Percentiles rank a stretch among this genome's conserved stretches.
Conservation (phyloP, 169 alveolate species). For the Eimeria necatrix region DNA sequence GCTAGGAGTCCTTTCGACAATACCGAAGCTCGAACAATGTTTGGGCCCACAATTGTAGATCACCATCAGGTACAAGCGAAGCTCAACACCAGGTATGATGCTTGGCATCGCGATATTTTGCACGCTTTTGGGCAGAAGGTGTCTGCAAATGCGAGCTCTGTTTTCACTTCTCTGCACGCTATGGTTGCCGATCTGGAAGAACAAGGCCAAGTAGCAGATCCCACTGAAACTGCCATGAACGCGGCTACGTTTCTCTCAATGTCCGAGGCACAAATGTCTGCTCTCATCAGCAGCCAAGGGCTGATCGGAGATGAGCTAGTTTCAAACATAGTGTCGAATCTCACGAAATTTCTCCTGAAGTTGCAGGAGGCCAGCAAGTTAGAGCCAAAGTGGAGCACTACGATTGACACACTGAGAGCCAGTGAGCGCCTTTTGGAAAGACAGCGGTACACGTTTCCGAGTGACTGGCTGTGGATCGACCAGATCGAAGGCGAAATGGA, state of each 20-base stretch:
- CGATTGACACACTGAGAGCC: constrained; percentile 92
- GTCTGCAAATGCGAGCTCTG: constrained; percentile 83
- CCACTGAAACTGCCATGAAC: constrained; percentile 76
- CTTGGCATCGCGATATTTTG: constrained; percentile 97
- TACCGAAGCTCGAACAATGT: constrained; percentile 92
- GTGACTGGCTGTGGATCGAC: constrained; percentile 96
- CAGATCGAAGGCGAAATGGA: constrained; percentile 96
- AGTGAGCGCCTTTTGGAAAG: constrained; percentile 94
- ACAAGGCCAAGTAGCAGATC: constrained; percentile 83
- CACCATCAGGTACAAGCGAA: constrained; percentile 91
- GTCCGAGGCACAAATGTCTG: constrained; percentile 85
- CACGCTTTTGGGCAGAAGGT: constrained; percentile 95
- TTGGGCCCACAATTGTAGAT: constrained; percentile 97
- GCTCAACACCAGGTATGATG: constrained; percentile 95
- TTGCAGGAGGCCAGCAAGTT: constrained; percentile 93
- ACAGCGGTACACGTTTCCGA: constrained; percentile 94
- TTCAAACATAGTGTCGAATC: constrained; percentile 86
- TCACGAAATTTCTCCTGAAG: constrained; percentile 93
- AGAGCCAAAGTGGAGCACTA: constrained; percentile 92
- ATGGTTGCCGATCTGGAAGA: constrained; percentile 84
- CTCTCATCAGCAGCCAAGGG: constrained; percentile 86
- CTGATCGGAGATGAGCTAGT: constrained; percentile 85
- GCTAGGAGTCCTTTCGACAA: constrained; percentile 96
- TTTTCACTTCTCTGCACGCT: constrained; percentile 84
- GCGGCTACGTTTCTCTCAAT: constrained; percentile 87